Conservation (phyloP, 257 asterid genomes). For the Eustoma russellianum region DNA sequence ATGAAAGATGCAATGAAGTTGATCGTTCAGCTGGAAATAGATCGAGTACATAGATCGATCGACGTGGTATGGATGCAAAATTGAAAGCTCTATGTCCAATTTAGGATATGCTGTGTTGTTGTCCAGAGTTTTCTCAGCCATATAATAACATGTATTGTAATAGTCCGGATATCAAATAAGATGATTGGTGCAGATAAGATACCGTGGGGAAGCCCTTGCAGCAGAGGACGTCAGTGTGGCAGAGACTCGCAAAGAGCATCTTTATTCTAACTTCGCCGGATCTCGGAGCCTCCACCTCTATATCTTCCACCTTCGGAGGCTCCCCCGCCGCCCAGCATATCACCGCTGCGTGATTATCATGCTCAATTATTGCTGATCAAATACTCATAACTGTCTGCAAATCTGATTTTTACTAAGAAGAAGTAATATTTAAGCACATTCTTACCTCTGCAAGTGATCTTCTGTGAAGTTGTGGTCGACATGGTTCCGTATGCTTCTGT, state of each 20-base stretch:
- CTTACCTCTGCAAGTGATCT: slow-evolving; percentile 11
- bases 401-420: no score
- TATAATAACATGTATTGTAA: no score
- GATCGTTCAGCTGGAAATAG: no score
- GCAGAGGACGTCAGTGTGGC: slow-evolving; percentile 49
- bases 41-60: no score
- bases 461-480: neutral
- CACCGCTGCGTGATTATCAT: slow-evolving; percentile 23
- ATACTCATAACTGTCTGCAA: neutral
- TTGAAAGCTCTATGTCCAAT: no score
- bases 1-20: no score
- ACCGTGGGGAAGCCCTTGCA: slow-evolving; percentile 44
- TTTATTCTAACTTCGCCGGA: slow-evolving; percentile 42
- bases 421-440: neutral
- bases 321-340: slow-evolving; percentile 44
- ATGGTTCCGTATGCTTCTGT: no score
- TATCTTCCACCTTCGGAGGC: slow-evolving; percentile 38
- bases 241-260: slow-evolving; percentile 50
- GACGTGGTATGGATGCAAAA: no score
- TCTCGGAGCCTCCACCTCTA: slow-evolving; percentile 42
- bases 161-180: no score
- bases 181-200: neutral
- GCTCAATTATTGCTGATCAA: neutral
- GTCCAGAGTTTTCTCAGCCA: no score
- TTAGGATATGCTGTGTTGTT: no score